A percentile compares a stretch with the other conserved stretches of the same genome.
These are phyloP conservation scores for Vigna trinervia DNA, from an alignment of 306 rosid genomes.

Conservation along the genomic window DNA sequence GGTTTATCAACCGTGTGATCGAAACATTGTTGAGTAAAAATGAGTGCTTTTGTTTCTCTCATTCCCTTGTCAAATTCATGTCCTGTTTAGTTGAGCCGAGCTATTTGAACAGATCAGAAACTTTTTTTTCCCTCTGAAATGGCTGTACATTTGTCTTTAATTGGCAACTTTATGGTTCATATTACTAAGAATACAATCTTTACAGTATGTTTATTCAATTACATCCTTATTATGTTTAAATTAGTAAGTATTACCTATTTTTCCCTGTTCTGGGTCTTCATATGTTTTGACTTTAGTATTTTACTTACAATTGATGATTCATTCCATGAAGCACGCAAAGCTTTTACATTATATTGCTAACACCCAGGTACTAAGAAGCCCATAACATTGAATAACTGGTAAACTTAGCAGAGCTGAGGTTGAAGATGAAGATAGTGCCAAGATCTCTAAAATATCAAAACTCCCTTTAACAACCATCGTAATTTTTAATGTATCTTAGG, in stretches of 20 bases:
- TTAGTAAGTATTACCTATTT: neutral
- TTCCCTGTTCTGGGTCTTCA: constrained; percentile 15
- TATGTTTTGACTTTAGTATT: constrained; percentile 9
- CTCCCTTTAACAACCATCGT: neutral
- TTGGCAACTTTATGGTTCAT: constrained; percentile 53
- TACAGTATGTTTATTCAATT: constrained; percentile 27
- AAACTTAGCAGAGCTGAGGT: neutral
- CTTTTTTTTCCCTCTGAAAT: constrained; percentile 42
- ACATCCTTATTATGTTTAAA: constrained; percentile 14
- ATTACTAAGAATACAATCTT: constrained; percentile 26
- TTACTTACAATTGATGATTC: constrained; percentile 22
- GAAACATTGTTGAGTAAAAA: constrained; percentile 54
- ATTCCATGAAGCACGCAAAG: constrained; percentile 15
- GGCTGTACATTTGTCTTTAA: constrained; percentile 65
- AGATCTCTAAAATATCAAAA: neutral
- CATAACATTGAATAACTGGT: neutral
- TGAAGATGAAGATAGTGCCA: constrained; percentile 2
- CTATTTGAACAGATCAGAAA: constrained; percentile 59
- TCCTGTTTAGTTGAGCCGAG: constrained; percentile 52
- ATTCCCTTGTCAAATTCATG: constrained; percentile 37
- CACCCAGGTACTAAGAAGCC: neutral
- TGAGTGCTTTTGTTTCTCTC: constrained; percentile 54
- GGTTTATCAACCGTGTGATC: constrained; percentile 56
- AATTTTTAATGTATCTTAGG: constrained; percentile 3
- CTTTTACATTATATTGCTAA: constrained; percentile 25